These are phyloP conservation scores for Colletotrichum sp. DNA, from an alignment of 2,329 filamentous ascomycete species.

Conservation along the genomic window DNA sequence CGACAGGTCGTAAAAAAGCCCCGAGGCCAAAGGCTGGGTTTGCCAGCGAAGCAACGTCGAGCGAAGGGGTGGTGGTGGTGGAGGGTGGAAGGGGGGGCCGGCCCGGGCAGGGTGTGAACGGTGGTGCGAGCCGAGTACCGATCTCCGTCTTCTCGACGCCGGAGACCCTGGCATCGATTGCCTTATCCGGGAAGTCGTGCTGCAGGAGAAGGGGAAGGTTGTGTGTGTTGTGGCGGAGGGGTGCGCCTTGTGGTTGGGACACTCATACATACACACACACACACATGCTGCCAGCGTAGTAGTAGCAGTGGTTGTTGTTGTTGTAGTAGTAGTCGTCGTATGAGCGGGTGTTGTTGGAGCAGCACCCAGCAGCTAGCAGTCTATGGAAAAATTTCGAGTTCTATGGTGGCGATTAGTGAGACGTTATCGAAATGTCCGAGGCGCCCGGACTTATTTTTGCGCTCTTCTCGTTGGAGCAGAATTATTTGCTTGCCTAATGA, in stretches of 20 bases:
- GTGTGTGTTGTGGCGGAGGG: background rate
- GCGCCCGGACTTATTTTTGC: background rate
- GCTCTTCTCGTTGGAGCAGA: background rate
- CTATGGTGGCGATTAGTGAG: slow-evolving; percentile 5
- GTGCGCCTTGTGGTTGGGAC: background rate
- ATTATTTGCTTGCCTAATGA: background rate
- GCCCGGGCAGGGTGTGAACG: slow-evolving; percentile 8
- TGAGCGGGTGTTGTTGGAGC: background rate
- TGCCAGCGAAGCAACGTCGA: slow-evolving; percentile 14
- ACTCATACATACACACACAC: background rate
- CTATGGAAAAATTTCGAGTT: background rate
- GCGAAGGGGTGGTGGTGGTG: background rate
- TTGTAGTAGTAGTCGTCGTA: background rate
- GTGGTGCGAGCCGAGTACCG: slow-evolving; percentile 18
- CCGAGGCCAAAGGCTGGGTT: background rate
- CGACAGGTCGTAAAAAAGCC: slow-evolving; percentile 11
- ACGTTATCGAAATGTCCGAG: background rate
- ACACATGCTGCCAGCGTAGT: background rate
- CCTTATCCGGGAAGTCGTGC: background rate
- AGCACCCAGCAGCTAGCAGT: background rate
- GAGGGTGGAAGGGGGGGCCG: background rate
- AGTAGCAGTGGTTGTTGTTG: background rate
- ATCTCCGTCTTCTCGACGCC: slow-evolving; percentile 2
- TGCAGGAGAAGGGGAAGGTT: background rate
- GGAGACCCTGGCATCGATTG: slow-evolving; percentile 3